Evolutionary conservation across 2,329 filamentous ascomycete genomes (phyloP).

Genomic region (Madurella fahalii): DNA sequence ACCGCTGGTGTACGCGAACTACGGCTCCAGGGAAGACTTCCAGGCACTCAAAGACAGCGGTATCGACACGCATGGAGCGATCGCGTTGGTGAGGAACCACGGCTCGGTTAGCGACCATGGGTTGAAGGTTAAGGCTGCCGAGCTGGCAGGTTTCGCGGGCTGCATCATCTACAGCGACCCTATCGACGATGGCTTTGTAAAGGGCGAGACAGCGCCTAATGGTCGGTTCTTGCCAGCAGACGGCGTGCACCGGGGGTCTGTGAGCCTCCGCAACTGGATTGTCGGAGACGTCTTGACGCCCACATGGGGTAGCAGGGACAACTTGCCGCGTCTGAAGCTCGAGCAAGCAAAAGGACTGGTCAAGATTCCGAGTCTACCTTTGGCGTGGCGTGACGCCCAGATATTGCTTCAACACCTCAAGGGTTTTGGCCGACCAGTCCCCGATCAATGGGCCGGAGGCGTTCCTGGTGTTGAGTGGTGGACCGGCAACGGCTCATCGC

Average conservation of each 20-base stretch:
- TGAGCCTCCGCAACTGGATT: conserved; percentile 76
- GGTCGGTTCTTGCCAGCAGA: conserved; percentile 78
- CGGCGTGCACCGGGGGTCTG: conserved; percentile 76
- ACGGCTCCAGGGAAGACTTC: conserved; percentile 82
- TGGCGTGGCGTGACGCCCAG: conserved; percentile 87
- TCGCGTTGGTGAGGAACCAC: conserved; percentile 78
- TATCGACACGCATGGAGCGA: conserved; percentile 70
- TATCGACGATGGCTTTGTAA: conserved; percentile 72
- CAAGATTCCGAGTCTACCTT: conserved; percentile 82
- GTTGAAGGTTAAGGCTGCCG: conserved; percentile 85
- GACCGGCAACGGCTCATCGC: conserved; percentile 72
- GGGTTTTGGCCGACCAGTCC: conserved; percentile 67
- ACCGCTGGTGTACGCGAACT: conserved; percentile 87
- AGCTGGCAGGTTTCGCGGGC: conserved; percentile 78
- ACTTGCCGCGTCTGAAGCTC: conserved; percentile 59
- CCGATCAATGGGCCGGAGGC: conserved; percentile 69
- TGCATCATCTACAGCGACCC: conserved; percentile 94
- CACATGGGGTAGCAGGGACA: conserved; percentile 70
- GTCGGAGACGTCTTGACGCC: conserved; percentile 90
- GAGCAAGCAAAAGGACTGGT: conserved; percentile 69
- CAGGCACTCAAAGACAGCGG: conserved; percentile 64
- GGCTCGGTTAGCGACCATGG: conserved; percentile 68
- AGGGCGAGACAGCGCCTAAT: conserved; percentile 68
- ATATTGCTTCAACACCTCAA: conserved; percentile 70
- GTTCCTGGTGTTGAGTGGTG: conserved; percentile 80